phyloP scores from a whole-genome alignment of 495 filamentous ascomycete genomes.

The Copromyces sp. region DNA sequence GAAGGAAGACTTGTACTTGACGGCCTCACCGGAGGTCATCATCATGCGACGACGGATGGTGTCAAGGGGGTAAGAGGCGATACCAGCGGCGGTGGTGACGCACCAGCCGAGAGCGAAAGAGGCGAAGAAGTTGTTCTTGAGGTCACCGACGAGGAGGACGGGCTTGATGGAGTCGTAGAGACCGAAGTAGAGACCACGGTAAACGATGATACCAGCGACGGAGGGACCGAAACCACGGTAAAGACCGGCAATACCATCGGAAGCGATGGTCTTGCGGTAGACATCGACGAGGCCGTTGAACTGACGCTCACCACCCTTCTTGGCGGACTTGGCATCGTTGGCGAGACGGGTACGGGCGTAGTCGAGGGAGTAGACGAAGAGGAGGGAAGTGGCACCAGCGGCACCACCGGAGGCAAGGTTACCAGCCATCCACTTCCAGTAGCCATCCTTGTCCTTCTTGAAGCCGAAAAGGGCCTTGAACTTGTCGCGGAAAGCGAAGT shows the following conservation, averaged over 20 bases:
- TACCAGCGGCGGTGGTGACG: conserved; percentile 99
- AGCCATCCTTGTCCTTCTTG: conserved; percentile 99
- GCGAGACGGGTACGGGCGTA: conserved; percentile 99
- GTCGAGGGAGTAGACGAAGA: conserved; percentile 99
- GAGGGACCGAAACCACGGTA: conserved; percentile 99
- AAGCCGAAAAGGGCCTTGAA: conserved; percentile 99
- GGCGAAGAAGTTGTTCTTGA: conserved; percentile 97
- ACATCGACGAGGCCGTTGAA: conserved; percentile 99
- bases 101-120: conserved; percentile 97
- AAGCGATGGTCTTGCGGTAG: conserved; percentile 99
- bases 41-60: conserved; percentile 99
- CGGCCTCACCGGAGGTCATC: conserved; percentile 96
- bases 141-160: conserved; percentile 80
- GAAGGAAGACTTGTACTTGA: conserved; percentile 95
- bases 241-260: conserved; percentile 96
- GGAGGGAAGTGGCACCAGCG: conserved; percentile 98
- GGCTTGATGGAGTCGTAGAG: conserved; percentile 99
- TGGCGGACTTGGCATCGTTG: conserved; percentile 97
- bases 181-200: conserved; percentile 99
- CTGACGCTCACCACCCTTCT: conserved; percentile 94
- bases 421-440: conserved; percentile 98
- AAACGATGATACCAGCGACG: conserved; percentile 96
- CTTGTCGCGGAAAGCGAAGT: conserved; percentile 99
- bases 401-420: conserved; percentile 99
- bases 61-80: conserved; percentile 98